These are phyloP conservation scores for Didymella sp. DNA, from an alignment of 2,329 filamentous ascomycete species.

Conservation along the genomic window DNA sequence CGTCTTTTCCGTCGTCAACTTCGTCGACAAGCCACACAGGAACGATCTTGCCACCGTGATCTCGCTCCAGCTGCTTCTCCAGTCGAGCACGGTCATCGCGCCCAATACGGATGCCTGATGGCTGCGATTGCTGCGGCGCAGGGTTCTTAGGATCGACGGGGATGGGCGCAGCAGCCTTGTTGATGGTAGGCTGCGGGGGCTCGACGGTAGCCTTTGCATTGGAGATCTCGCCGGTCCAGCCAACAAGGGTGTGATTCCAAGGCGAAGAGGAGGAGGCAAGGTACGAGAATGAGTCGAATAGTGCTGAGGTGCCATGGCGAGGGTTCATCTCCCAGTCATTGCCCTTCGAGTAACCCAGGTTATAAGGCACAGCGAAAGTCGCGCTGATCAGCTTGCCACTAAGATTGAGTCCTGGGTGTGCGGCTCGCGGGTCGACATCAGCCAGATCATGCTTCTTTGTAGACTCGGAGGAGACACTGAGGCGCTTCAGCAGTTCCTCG, in stretches of 20 bases:
- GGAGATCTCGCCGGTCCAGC: constrained; percentile 86
- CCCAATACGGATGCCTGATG: constrained; percentile 74
- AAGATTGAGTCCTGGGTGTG: constrained; percentile 64
- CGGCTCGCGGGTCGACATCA: constrained; percentile 61
- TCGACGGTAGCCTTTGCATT: constrained; percentile 38
- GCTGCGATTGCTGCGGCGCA: constrained; percentile 63
- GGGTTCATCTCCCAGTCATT: constrained; percentile 72
- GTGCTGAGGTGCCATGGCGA: constrained; percentile 85
- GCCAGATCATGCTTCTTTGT: constrained; percentile 51
- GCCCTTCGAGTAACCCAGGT: constrained; percentile 59
- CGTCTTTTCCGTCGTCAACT: constrained; percentile 70
- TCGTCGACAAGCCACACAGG: constrained; percentile 91
- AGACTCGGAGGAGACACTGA: constrained; percentile 54
- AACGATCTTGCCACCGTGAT: constrained; percentile 77
- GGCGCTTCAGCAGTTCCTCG: constrained; percentile 60
- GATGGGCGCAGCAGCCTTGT: constrained; percentile 79
- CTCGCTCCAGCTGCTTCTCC: constrained; percentile 74
- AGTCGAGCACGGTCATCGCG: constrained; percentile 73
- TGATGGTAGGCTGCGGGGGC: constrained; percentile 62
- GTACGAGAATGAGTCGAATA: constrained; percentile 90
- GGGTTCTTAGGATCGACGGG: constrained; percentile 70
- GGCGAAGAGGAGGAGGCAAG: constrained; percentile 82
- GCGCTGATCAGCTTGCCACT: constrained; percentile 70
- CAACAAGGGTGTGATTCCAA: constrained; percentile 92
- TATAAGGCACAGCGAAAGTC: constrained; percentile 69